These are phyloP conservation scores for Pyracantha coccinea DNA, from an alignment of 331 rosid genomes.

Conservation along the genomic window DNA sequence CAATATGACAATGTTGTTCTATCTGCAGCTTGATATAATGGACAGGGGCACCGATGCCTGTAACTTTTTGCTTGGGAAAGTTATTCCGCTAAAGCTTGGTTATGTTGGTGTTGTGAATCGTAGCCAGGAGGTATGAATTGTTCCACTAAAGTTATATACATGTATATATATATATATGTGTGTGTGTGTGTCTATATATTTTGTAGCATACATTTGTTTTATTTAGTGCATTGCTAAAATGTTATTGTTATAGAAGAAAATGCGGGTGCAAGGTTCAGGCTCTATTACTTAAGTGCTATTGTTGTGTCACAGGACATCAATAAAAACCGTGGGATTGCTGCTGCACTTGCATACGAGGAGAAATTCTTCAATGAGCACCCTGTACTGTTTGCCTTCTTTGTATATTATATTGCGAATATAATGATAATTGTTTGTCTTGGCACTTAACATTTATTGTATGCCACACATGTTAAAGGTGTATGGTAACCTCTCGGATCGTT, in stretches of 20 bases:
- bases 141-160: too few relatives aligned
- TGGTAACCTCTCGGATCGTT: slow-evolving; percentile 19
- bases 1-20: not conserved
- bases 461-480: slow-evolving; percentile 7
- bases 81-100: slow-evolving; percentile 26
- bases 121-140: slow-evolving; percentile 32
- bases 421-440: not conserved
- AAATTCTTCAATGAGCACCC: slow-evolving; percentile 23
- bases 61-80: slow-evolving; percentile 28
- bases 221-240: not conserved
- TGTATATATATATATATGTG: too few relatives aligned
- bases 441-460: not conserved
- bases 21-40: slow-evolving; percentile 35
- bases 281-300: not conserved
- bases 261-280: not conserved
- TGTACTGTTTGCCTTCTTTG: slow-evolving; percentile 3
- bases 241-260: not conserved
- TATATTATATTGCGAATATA: not conserved
- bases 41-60: slow-evolving; percentile 41
- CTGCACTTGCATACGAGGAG: slow-evolving; percentile 36
- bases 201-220: not conserved
- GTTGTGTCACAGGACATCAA: slow-evolving; percentile 24
- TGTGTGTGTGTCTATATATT: too few relatives aligned
- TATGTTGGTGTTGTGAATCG: slow-evolving; percentile 29
- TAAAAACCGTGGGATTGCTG: slow-evolving; percentile 26